These are phyloP conservation scores for Stachybotrys elegans DNA, from an alignment of 2,329 filamentous ascomycete species.

Conservation along the genomic window DNA sequence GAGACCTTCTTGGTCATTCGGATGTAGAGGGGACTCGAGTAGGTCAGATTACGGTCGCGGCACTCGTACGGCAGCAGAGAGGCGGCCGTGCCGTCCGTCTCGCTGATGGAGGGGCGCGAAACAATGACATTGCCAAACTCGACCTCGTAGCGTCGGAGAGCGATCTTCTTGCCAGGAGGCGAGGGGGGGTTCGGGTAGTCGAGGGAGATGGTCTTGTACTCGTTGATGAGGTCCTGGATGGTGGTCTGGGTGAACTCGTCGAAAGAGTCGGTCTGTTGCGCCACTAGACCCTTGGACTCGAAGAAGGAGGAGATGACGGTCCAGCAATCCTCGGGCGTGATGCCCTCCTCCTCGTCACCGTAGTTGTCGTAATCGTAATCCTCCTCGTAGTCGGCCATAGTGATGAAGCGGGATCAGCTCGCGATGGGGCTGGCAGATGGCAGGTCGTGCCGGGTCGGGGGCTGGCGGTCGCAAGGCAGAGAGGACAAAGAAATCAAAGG, in stretches of 20 bases:
- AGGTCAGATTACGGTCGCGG: constrained; percentile 90
- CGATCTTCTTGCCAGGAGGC: constrained; percentile 71
- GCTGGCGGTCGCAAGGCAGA: background rate
- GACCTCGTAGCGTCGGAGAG: constrained; percentile 89
- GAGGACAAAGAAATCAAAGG: background rate
- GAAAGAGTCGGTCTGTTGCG: constrained; percentile 96
- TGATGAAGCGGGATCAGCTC: too few species aligned
- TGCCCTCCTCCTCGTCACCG: constrained; percentile 61
- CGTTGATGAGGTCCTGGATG: constrained; percentile 89
- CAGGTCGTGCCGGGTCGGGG: constrained; percentile 3
- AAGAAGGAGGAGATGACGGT: constrained; percentile 96
- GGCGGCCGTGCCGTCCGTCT: constrained; percentile 83
- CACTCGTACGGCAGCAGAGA: constrained; percentile 92
- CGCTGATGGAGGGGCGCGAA: constrained; percentile 83
- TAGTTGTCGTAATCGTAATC: constrained; percentile 65
- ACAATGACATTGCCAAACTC: constrained; percentile 89
- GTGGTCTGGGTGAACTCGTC: constrained; percentile 94
- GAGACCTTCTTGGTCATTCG: constrained; percentile 82
- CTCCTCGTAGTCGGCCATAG: constrained; percentile 53
- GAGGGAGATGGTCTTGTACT: constrained; percentile 86
- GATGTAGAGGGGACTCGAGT: constrained; percentile 86
- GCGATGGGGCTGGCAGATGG: constrained; percentile 4
- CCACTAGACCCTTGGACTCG: constrained; percentile 89
- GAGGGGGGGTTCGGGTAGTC: constrained; percentile 83
- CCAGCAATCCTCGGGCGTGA: constrained; percentile 98